Evolutionary conservation across 2,329 filamentous ascomycete genomes (phyloP).

Genomic region (Aureobasidium mangrovei): DNA sequence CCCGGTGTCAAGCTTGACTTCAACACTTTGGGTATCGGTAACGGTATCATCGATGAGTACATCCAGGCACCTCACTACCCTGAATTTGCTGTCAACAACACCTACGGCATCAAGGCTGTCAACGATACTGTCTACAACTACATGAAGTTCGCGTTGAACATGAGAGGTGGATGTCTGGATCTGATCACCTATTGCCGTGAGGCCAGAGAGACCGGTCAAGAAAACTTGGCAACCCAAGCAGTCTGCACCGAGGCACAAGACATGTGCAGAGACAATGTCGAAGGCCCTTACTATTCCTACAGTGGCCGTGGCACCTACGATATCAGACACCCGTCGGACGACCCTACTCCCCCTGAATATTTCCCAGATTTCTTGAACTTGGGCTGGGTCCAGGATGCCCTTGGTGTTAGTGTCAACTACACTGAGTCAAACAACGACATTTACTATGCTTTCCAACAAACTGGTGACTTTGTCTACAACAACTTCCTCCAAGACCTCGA

Average conservation of each 20-base stretch:
- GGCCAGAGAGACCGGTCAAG: constrained; percentile 29
- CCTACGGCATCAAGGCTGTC: constrained; percentile 46
- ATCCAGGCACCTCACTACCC: constrained; percentile 44
- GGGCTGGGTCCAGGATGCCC: constrained; percentile 45
- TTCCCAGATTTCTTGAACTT: constrained; percentile 59
- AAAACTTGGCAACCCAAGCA: constrained; percentile 27
- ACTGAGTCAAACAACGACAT: constrained; percentile 42
- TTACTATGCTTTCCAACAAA: constrained; percentile 43
- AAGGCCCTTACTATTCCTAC: constrained; percentile 48
- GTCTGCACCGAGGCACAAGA: constrained; percentile 47
- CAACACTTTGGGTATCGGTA: constrained; percentile 46
- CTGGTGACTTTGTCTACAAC: constrained; percentile 55
- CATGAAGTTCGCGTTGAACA: constrained; percentile 46
- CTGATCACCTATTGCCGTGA: constrained; percentile 45
- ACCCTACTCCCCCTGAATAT: constrained; percentile 53
- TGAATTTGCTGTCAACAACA: constrained; percentile 46
- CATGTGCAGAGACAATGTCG: constrained; percentile 50
- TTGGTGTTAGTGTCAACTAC: constrained; percentile 50
- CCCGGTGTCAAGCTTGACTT: constrained; percentile 33
- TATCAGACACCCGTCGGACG: constrained; percentile 44
- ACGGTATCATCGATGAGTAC: constrained; percentile 47
- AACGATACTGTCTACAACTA: constrained; percentile 53
- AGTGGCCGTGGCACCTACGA: constrained; percentile 51
- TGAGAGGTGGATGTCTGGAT: constrained; percentile 40
- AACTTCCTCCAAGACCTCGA: constrained; percentile 42